Conservation (phyloP, 208 protist species). For the Hexamita inflata region DNA sequence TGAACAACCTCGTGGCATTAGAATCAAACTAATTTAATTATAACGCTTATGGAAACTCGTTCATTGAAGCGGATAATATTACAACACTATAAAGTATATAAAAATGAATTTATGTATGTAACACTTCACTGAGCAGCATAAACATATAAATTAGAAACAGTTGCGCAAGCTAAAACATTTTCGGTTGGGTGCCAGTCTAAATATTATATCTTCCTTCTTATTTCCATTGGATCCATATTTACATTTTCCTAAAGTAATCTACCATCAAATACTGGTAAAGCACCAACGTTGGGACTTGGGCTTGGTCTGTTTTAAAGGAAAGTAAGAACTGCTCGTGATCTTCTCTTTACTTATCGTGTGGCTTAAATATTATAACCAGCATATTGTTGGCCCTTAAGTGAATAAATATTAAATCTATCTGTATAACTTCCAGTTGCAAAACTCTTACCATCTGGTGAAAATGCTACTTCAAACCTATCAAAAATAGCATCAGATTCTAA, state of each 20-base stretch:
- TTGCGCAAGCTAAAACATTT: conserved; percentile 2
- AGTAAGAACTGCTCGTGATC: background rate
- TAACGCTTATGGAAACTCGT: too few species aligned
- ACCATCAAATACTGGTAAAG: conserved; percentile 17
- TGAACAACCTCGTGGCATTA: too few species aligned
- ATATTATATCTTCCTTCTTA: conserved; percentile 13
- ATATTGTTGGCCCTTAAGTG: too few species aligned
- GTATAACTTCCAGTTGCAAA: conserved; percentile 9
- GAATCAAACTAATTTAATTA: too few species aligned
- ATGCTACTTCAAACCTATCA: conserved; percentile 8
- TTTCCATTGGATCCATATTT: background rate
- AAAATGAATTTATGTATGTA: too few species aligned
- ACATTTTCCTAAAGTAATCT: conserved; percentile 9
- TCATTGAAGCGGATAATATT: too few species aligned
- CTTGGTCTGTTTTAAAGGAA: background rate
- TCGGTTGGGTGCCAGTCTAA: conserved; percentile 20
- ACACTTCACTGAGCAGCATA: too few species aligned
- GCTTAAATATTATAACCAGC: background rate
- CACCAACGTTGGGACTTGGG: background rate
- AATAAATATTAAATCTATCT: conserved; percentile 24
- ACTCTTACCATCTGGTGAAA: background rate
- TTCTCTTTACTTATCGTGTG: background rate
- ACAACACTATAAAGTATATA: too few species aligned
- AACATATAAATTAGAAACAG: conserved; percentile 19
- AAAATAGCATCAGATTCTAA: conserved; percentile 20